Evolutionary conservation across 495 filamentous ascomycete species (phyloP).

Genomic region (Talaromyces wortmannii): DNA sequence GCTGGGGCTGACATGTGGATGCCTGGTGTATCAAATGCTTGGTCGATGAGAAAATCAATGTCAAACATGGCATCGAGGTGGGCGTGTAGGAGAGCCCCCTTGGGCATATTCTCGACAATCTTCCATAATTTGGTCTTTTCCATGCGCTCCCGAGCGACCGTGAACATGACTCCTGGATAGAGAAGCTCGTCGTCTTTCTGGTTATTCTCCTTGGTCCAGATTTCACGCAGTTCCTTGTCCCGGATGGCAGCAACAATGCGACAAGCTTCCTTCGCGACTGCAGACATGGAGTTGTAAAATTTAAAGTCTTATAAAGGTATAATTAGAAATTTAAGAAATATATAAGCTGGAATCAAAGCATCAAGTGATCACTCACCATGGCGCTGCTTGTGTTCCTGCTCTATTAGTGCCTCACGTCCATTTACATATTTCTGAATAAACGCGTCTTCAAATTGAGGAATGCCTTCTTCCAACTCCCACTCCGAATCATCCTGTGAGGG

Average conservation of each 20-base stretch:
- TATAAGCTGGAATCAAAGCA: conserved; percentile 2
- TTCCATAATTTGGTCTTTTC: conserved; percentile 77
- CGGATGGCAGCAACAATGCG: conserved; percentile 74
- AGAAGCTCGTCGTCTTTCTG: conserved; percentile 44
- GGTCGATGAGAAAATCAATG: conserved; percentile 65
- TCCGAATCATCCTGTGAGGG: conserved; percentile 15
- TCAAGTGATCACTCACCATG: conserved; percentile 51
- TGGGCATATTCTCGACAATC: conserved; percentile 81
- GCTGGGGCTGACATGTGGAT: conserved; percentile 59
- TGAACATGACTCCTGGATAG: conserved; percentile 87
- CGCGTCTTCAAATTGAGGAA: conserved; percentile 53
- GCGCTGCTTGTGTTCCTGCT: conserved; percentile 71
- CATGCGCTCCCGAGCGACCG: conserved; percentile 69
- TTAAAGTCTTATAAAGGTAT: conserved; percentile 19
- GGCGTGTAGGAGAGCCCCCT: conserved; percentile 82
- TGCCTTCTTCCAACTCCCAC: conserved; percentile 44
- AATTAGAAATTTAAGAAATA: background rate
- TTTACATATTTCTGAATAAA: conserved; percentile 75
- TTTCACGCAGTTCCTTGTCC: conserved; percentile 59
- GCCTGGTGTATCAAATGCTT: conserved; percentile 64
- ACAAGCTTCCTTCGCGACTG: conserved; percentile 66
- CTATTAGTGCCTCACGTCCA: conserved; percentile 70
- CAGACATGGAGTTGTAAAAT: conserved; percentile 57
- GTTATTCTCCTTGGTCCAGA: conserved; percentile 62
- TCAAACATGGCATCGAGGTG: conserved; percentile 90